phyloP scores from a whole-genome alignment of 1,284 basidiomycete species.

The Bondarzewia mesenterica region DNA sequence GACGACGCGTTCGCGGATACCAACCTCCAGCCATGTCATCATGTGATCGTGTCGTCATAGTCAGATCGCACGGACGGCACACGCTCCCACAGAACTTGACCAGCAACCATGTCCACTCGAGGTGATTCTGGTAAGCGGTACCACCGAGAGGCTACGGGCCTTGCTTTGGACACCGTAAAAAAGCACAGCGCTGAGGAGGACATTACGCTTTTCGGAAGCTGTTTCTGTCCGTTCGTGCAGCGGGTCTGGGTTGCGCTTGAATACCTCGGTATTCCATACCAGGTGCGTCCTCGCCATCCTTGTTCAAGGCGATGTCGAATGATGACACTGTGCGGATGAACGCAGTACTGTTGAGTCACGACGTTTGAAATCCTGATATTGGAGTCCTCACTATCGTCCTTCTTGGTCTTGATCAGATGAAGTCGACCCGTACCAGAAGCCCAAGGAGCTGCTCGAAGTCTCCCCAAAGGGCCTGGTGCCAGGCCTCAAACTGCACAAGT shows the following conservation, averaged over 20 bases:
- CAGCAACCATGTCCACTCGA: constrained; percentile 21
- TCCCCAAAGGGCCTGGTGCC: constrained; percentile 79
- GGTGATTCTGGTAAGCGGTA: constrained; percentile 41
- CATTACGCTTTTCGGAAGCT: constrained; percentile 61
- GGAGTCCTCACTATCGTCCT: not conserved
- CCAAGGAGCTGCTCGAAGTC: constrained; percentile 65
- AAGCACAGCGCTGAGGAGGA: constrained; percentile 35
- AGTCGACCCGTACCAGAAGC: constrained; percentile 79
- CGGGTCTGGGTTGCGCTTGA: constrained; percentile 65
- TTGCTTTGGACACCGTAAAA: constrained; percentile 47
- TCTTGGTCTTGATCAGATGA: constrained; percentile 40
- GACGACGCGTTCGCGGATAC: not conserved
- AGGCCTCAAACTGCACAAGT: constrained; percentile 44
- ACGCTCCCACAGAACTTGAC: too few relatives aligned
- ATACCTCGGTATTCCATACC: constrained; percentile 53
- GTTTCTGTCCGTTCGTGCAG: constrained; percentile 73
- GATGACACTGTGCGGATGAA: not conserved
- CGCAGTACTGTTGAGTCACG: constrained; percentile 28
- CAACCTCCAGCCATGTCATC: not conserved
- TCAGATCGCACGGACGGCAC: too few relatives aligned
- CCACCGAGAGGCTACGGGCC: constrained; percentile 49
- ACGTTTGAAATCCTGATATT: not conserved
- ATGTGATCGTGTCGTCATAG: too few relatives aligned
- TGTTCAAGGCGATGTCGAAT: not conserved
- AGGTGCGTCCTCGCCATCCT: constrained; percentile 26